These are phyloP conservation scores for Austroboletus festivus DNA, from an alignment of 768 basidiomycete species.

Conservation along the genomic window DNA sequence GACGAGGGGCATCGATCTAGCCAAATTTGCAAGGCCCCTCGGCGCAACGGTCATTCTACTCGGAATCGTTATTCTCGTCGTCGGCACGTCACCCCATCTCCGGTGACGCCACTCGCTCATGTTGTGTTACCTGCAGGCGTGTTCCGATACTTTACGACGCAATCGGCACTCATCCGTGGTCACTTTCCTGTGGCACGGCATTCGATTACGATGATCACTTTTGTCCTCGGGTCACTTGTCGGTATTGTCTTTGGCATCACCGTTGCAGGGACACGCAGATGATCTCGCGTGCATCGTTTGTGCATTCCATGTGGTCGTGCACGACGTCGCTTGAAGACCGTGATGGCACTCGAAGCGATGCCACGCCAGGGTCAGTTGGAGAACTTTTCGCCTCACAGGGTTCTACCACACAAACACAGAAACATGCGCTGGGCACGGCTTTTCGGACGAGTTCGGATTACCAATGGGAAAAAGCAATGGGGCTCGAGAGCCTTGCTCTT, in stretches of 20 bases:
- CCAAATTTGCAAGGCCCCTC: conserved; percentile 45
- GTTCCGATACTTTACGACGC: conserved; percentile 51
- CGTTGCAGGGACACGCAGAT: conserved; percentile 26
- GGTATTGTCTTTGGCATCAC: conserved; percentile 43
- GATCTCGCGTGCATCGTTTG: neutral
- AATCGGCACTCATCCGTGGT: conserved; percentile 47
- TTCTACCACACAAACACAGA: no score
- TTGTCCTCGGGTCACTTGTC: conserved; percentile 39
- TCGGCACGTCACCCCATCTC: conserved; percentile 36
- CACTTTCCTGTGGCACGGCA: conserved; percentile 54
- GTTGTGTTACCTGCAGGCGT: conserved; percentile 41
- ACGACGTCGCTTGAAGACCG: neutral
- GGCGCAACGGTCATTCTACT: conserved; percentile 48
- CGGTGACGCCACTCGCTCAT: neutral
- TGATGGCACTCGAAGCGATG: neutral
- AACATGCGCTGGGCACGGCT: no score
- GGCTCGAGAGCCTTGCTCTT: no score
- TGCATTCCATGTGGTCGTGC: neutral
- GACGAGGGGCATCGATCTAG: conserved; percentile 1
- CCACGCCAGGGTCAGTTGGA: no score
- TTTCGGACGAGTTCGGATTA: no score
- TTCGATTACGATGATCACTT: conserved; percentile 40
- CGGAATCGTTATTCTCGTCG: conserved; percentile 44
- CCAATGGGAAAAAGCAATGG: no score
- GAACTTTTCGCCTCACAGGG: no score